Percentiles rank a stretch among this genome's conserved stretches.
phyloP scores from a whole-genome alignment of 1,284 basidiomycete species.

The Leccinum pallidistipes region DNA sequence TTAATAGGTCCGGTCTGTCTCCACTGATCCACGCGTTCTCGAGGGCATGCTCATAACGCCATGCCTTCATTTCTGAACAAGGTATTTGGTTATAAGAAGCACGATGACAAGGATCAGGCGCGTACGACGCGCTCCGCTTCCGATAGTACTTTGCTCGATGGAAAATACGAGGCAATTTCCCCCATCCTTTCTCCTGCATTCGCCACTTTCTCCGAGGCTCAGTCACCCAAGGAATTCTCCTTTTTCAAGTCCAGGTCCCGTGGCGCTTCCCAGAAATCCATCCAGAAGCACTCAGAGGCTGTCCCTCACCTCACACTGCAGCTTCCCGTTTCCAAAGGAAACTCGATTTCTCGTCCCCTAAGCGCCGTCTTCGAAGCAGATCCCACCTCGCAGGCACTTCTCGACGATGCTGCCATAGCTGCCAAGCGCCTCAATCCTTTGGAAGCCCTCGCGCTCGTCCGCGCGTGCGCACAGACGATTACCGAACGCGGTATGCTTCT shows the following conservation, averaged over 20 bases:
- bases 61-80: constrained; percentile 79
- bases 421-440: constrained; percentile 56
- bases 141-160: constrained; percentile 54
- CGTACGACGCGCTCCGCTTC: constrained; percentile 39
- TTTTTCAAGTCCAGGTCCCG: constrained; percentile 53
- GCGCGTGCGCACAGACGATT: constrained; percentile 63
- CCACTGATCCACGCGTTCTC: constrained; percentile 11
- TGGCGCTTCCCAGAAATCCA: constrained; percentile 34
- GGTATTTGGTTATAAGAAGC: constrained; percentile 73
- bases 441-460: constrained; percentile 61
- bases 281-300: constrained; percentile 7
- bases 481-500: constrained; percentile 52
- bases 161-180: constrained; percentile 70
- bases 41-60: constrained; percentile 20
- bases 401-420: constrained; percentile 56
- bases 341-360: constrained; percentile 45
- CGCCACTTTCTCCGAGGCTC: constrained; percentile 40
- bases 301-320: constrained; percentile 60
- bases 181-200: constrained; percentile 51
- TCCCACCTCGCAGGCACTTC: constrained; percentile 43
- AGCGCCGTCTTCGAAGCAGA: constrained; percentile 61
- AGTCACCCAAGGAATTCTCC: constrained; percentile 40
- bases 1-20: constrained; percentile 8
- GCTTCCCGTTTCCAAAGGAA: constrained; percentile 53
- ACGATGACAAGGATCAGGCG: constrained; percentile 48